Base-by-base conservation (phyloP, 495 filamentous ascomycete genomes). In the Amorphotheca resinae region DNA sequence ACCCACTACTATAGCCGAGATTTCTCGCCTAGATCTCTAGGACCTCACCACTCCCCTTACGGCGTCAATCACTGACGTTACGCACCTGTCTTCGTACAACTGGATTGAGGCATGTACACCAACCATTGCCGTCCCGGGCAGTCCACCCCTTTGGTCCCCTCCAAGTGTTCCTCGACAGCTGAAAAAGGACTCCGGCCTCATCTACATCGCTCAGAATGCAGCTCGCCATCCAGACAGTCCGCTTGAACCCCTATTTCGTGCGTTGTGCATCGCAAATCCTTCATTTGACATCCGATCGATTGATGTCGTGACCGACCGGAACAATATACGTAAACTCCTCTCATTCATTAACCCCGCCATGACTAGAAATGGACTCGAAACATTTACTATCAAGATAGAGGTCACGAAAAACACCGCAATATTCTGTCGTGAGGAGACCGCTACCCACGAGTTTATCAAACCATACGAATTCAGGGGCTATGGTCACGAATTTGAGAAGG, bases 261-360 rank as follows among this genome's bases (percentile, higher is more conserved):
- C 71, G 0, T 50, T 73, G 16, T 64, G 62, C 36, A 54, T 58
- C 20, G 50, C 55, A 14, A 39, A 66, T 14, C 69, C 72, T 21
- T 54, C 53, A 4, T 69, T 67, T 34, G 54, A 71, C 33, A 60
- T 73, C 26, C 21, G 35, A 18, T 43, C 49, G 0, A 50, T 68
- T 31, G 65, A 75, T 45, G 38, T 74, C 20, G 57, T 74, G 22
- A 70, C 64, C 4, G 72, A 77, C 45, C 61, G 70, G 26, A 67
- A 65, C 45, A 74, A 68, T 44, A 59, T 77, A 30, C 70, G 70
- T 22, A 68, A 71, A 44, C 61, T 75, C 22, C 58, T 74, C 12
- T 50, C 56, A 1, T 74, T 73, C 45, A 38, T 73, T 39, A 55
- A 66, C 23, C 35, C 32, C 14, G 18, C 8, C 35, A 17, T 16